Evolutionary conservation across 441 rosid species (phyloP).

Genomic region (Melastoma candidum): DNA sequence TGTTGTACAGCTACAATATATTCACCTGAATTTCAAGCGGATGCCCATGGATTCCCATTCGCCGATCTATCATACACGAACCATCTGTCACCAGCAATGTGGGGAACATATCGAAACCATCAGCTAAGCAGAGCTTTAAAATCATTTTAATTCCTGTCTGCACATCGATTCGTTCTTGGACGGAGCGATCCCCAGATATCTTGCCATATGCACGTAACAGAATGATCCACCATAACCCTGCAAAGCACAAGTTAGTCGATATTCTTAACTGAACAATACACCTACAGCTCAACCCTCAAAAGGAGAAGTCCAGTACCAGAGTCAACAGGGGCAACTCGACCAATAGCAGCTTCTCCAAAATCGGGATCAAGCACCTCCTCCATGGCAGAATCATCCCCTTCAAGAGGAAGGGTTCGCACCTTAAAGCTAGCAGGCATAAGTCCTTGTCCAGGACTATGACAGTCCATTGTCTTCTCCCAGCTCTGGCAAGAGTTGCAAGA

Average conservation of each 20-base stretch:
- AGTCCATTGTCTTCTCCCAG: constrained; percentile 98
- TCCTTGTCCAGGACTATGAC: constrained; percentile 97
- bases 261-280: too few relatives aligned
- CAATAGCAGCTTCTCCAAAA: constrained; percentile 22
- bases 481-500: constrained; percentile 31
- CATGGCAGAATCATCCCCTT: constrained; percentile 26
- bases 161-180: constrained; percentile 92
- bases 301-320: constrained; percentile 41
- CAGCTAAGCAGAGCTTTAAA: constrained; percentile 28
- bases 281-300: constrained; percentile 27
- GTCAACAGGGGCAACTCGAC: constrained; percentile 93
- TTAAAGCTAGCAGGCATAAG: constrained; percentile 97
- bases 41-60: constrained; percentile 16
- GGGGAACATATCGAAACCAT: constrained; percentile 28
- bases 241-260: too few relatives aligned
- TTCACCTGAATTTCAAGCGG: constrained; percentile 16
- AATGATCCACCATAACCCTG: constrained; percentile 16
- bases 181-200: constrained; percentile 20
- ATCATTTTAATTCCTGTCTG: constrained; percentile 95
- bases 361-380: constrained; percentile 38
- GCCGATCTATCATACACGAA: constrained; percentile 39
- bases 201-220: constrained; percentile 16
- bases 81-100: constrained; percentile 87
- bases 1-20: neutral
- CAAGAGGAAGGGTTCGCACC: constrained; percentile 61